Percentiles rank a stretch among this genome's conserved stretches.
phyloP scores from a whole-genome alignment of 2,329 filamentous ascomycete genomes.

The Amesomyces nigricolor region DNA sequence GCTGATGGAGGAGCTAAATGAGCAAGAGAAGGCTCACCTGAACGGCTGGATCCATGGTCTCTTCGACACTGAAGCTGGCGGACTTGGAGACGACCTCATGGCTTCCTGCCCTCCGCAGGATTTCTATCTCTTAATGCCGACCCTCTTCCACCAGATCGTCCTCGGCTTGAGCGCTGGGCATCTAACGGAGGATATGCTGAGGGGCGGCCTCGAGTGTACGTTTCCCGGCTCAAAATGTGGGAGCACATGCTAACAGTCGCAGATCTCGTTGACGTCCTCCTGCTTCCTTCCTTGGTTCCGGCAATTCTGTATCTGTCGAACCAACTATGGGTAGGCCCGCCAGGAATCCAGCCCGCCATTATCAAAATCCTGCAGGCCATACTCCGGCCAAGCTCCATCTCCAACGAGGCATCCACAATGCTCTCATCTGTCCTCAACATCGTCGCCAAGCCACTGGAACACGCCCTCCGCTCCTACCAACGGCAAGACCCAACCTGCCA shows the following conservation, averaged over 20 bases:
- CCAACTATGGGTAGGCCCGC: constrained; percentile 61
- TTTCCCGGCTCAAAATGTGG: constrained; percentile 18
- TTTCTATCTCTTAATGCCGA: constrained; percentile 73
- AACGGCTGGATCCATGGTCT: constrained; percentile 72
- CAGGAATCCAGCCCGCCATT: constrained; percentile 59
- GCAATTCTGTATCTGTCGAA: constrained; percentile 67
- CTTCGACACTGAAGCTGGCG: constrained; percentile 67
- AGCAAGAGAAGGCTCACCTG: constrained; percentile 60
- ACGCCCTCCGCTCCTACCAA: constrained; percentile 61
- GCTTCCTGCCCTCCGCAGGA: constrained; percentile 75
- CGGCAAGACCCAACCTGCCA: constrained; percentile 60
- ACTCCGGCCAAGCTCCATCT: constrained; percentile 63
- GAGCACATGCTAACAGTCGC: constrained; percentile 17
- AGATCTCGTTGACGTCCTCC: constrained; percentile 73
- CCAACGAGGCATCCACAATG: constrained; percentile 65
- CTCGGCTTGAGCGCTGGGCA: constrained; percentile 61
- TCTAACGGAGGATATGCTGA: constrained; percentile 64
- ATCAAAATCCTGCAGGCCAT: constrained; percentile 69
- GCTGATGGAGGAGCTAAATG: constrained; percentile 54
- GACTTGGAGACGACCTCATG: constrained; percentile 74
- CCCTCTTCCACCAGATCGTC: constrained; percentile 70
- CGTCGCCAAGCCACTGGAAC: constrained; percentile 62
- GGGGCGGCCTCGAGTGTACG: constrained; percentile 70
- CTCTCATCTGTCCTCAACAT: constrained; percentile 66
- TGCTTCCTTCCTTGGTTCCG: constrained; percentile 71